Evolutionary conservation across 139 green algal species (phyloP).

Genomic region (Monoraphidium neglectum): DNA sequence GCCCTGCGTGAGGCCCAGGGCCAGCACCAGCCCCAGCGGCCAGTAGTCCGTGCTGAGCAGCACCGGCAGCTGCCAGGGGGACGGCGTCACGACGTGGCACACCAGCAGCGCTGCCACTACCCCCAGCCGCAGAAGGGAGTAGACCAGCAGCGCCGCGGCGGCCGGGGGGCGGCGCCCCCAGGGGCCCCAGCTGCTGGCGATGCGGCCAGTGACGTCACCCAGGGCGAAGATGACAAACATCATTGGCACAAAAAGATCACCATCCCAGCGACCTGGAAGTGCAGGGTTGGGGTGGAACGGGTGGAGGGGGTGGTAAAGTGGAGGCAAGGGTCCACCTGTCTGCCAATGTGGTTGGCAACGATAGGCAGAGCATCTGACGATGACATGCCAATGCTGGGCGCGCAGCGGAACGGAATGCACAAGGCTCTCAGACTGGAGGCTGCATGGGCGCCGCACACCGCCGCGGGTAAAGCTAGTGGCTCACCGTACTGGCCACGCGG

Average conservation of each 20-base stretch:
- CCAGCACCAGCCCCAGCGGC: conserved; percentile 21
- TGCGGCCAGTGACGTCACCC: conserved; percentile 34
- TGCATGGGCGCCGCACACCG: too few species aligned
- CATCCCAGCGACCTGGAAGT: conserved; percentile 9
- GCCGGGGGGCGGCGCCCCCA: conserved; percentile 25
- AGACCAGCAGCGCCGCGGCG: conserved; percentile 16
- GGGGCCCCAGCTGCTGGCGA: conserved; percentile 24
- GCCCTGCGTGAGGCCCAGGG: conserved; percentile 42
- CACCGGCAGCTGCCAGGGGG: conserved; percentile 26
- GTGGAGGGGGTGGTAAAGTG: background rate
- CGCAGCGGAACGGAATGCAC: too few species aligned
- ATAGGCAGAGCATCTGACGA: too few species aligned
- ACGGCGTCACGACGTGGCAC: conserved; percentile 37
- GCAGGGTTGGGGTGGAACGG: background rate
- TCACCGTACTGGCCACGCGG: too few species aligned
- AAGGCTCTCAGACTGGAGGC: too few species aligned
- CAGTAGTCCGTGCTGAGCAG: conserved; percentile 28
- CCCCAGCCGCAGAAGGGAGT: conserved; percentile 19
- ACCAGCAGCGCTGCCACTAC: conserved; percentile 26
- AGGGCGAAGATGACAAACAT: conserved; percentile 38
- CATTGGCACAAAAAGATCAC: conserved; percentile 41
- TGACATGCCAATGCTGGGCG: too few species aligned
- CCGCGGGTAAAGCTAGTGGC: too few species aligned
- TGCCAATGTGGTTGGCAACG: too few species aligned
- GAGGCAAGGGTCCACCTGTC: too few species aligned